These are phyloP conservation scores for Chondrostereum purpureum DNA, from an alignment of 1,284 basidiomycete species.

Conservation along the genomic window DNA sequence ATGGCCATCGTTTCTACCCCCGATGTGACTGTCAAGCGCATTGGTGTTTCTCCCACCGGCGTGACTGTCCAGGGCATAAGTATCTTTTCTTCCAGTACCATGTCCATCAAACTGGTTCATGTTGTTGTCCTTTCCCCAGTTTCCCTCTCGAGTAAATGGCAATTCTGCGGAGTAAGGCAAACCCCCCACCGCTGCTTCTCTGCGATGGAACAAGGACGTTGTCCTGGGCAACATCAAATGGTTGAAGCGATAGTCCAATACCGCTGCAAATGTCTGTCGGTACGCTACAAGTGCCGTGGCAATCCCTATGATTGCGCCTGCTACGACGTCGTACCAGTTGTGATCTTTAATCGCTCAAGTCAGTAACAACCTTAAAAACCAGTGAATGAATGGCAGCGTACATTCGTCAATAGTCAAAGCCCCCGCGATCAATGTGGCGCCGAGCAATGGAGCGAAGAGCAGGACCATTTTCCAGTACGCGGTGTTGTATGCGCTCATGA, in stretches of 20 bases:
- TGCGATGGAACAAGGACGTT: constrained; percentile 34
- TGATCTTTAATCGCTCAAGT: constrained; percentile 24
- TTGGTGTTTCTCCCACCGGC: too few species aligned
- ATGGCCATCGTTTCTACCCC: too few species aligned
- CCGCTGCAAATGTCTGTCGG: constrained; percentile 47
- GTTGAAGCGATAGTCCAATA: constrained; percentile 53
- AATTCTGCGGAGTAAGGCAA: constrained; percentile 22
- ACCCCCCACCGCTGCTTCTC: constrained; percentile 20
- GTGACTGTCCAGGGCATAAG: too few species aligned
- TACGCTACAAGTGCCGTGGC: constrained; percentile 44
- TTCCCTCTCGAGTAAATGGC: constrained; percentile 39
- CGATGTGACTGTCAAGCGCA: too few species aligned
- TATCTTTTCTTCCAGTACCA: too few species aligned
- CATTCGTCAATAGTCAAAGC: constrained; percentile 54
- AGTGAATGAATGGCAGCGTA: constrained; percentile 16
- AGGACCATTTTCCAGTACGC: constrained; percentile 58
- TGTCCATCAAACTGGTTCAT: too few species aligned
- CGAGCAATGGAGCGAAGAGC: constrained; percentile 49
- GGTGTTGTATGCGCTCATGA: constrained; percentile 45
- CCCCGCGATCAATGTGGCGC: constrained; percentile 49
- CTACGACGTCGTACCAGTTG: constrained; percentile 50
- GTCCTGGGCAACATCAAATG: constrained; percentile 44
- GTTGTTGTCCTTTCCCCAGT: constrained; percentile 35
- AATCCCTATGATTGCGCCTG: constrained; percentile 44
- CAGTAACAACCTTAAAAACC: constrained; percentile 3